Conservation (phyloP, 2,329 filamentous ascomycete genomes). For the Diaporthe destruens region DNA sequence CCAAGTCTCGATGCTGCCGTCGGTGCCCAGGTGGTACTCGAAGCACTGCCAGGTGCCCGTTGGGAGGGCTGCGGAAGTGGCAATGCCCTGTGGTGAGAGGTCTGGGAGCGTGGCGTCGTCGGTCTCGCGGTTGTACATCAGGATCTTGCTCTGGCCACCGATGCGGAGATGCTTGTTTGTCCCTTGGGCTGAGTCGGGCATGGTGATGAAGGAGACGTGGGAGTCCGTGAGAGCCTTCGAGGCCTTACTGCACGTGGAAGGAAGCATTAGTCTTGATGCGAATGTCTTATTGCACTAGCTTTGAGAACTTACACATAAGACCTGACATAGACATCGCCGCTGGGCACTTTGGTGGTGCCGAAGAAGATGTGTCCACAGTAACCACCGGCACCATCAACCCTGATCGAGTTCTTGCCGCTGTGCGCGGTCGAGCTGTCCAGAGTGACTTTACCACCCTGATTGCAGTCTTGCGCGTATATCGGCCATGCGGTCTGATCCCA, state of each 20-base stretch:
- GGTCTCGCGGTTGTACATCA: conserved; percentile 75
- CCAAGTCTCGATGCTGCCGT: conserved; percentile 73
- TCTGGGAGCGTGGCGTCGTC: conserved; percentile 73
- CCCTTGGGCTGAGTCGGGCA: conserved; percentile 69
- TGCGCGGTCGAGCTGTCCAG: conserved; percentile 70
- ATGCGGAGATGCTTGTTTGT: conserved; percentile 71
- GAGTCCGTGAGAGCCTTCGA: conserved; percentile 68
- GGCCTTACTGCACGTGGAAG: conserved; percentile 60
- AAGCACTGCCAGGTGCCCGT: conserved; percentile 69
- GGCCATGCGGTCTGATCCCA: conserved; percentile 70
- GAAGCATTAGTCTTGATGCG: neutral
- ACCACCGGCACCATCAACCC: conserved; percentile 64
- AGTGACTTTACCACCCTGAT: conserved; percentile 67
- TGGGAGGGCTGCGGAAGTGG: conserved; percentile 63
- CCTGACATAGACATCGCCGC: conserved; percentile 69
- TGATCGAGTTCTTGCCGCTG: conserved; percentile 67
- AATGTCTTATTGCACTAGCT: too few species aligned
- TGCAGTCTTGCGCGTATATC: conserved; percentile 70
- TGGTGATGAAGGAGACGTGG: conserved; percentile 74
- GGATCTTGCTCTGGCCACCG: conserved; percentile 69
- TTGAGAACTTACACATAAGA: conserved; percentile 64
- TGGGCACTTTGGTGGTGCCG: conserved; percentile 67
- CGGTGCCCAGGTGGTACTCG: conserved; percentile 70
- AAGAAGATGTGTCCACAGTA: conserved; percentile 73
- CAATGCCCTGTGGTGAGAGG: conserved; percentile 70